phyloP scores from a whole-genome alignment of 1,284 basidiomycete species.

The Golubevia pallescens region DNA sequence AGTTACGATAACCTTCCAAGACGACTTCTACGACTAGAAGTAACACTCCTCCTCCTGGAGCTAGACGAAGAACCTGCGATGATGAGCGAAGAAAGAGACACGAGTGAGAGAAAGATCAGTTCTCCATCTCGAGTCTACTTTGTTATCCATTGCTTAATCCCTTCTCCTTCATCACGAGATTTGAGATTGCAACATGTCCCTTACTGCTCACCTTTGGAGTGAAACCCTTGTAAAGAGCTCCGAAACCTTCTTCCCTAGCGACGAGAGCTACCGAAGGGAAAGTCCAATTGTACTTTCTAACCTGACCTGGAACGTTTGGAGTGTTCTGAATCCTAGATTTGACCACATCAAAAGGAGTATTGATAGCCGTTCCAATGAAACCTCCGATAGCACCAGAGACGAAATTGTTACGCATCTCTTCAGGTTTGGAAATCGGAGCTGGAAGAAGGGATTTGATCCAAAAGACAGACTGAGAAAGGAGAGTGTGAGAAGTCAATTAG shows the following conservation, averaged over 20 bases:
- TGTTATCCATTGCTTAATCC: too few species aligned
- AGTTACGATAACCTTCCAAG: too few species aligned
- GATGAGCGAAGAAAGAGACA: neutral
- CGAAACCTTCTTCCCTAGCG: conserved; percentile 85
- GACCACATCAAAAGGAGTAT: conserved; percentile 87
- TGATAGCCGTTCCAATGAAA: conserved; percentile 78
- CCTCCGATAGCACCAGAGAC: conserved; percentile 88
- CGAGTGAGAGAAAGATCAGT: too few species aligned
- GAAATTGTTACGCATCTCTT: conserved; percentile 86
- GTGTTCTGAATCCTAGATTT: conserved; percentile 92
- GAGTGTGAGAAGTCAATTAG: too few species aligned
- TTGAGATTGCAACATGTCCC: conserved; percentile 55
- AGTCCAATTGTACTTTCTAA: conserved; percentile 85
- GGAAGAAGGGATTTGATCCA: too few species aligned
- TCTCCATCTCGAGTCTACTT: too few species aligned
- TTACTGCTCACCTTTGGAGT: conserved; percentile 65
- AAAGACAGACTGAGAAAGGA: too few species aligned
- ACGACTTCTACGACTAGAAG: conserved; percentile 84
- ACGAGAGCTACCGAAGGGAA: conserved; percentile 77
- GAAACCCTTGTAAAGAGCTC: conserved; percentile 93
- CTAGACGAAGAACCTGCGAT: conserved; percentile 76
- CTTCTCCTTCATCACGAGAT: conserved; percentile 4
- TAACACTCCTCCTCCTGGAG: conserved; percentile 92
- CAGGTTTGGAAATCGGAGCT: conserved; percentile 68
- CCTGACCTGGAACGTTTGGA: conserved; percentile 65